Percentiles rank a stretch among this genome's conserved stretches.
phyloP scores from a whole-genome alignment of 75 land plant species.

The Pinus albicaulis region DNA sequence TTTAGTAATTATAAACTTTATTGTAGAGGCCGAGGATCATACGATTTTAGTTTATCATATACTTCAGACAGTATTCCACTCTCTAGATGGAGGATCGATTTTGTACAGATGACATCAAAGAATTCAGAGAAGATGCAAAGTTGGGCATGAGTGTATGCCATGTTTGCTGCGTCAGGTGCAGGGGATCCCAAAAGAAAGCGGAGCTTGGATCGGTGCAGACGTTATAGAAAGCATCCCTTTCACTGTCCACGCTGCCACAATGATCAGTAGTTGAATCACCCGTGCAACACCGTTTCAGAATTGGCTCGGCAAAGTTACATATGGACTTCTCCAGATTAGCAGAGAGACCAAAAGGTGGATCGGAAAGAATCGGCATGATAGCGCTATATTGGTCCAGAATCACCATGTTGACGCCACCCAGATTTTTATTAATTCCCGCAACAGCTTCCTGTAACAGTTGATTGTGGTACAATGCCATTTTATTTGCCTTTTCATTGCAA shows the following conservation, averaged over 20 bases:
- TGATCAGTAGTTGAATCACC: neutral
- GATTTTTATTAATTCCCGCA: conserved; percentile 13
- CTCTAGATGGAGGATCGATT: too few species aligned
- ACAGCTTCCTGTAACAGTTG: conserved; percentile 20
- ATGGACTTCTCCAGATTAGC: too few species aligned
- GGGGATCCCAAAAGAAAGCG: conserved; percentile 45
- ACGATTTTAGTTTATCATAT: too few species aligned
- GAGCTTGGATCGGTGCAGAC: conserved; percentile 34
- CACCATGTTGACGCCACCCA: too few species aligned
- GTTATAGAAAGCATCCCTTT: conserved; percentile 21
- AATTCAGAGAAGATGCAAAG: conserved; percentile 13
- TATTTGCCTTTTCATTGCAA: conserved; percentile 28
- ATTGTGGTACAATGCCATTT: conserved; percentile 21
- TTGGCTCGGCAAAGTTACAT: neutral
- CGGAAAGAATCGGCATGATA: too few species aligned
- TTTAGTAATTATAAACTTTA: too few species aligned
- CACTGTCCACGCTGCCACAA: conserved; percentile 29
- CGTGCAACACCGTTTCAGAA: conserved; percentile 47
- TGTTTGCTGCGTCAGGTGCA: conserved; percentile 44
- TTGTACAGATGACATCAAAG: too few species aligned
- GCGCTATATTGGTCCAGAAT: too few species aligned
- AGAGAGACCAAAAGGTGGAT: too few species aligned
- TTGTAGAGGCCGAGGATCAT: too few species aligned
- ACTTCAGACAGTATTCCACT: too few species aligned
- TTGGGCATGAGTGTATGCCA: conserved; percentile 23